phyloP scores from a whole-genome alignment of 1,284 basidiomycete genomes.

The Malassezia restricta region DNA sequence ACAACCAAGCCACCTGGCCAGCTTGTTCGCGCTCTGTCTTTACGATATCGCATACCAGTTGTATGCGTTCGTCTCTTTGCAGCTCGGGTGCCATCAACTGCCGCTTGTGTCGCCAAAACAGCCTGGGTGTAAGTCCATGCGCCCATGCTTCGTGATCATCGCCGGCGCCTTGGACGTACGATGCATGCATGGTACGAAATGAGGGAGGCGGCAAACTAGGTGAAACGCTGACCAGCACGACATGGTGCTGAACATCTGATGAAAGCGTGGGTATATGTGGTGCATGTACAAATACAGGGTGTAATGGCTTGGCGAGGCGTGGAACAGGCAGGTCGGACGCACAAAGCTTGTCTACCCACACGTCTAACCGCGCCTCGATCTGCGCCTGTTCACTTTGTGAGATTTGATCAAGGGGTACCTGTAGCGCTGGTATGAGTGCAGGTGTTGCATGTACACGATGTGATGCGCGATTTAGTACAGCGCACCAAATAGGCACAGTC shows the following conservation, averaged over 20 bases:
- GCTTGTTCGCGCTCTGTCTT: not conserved
- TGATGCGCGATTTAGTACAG: slow-evolving; percentile 68
- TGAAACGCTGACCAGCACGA: slow-evolving; percentile 41
- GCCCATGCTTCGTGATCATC: slow-evolving; percentile 82
- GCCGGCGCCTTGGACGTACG: slow-evolving; percentile 73
- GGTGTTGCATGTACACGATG: slow-evolving; percentile 12
- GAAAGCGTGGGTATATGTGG: not conserved
- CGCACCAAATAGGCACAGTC: slow-evolving; percentile 90
- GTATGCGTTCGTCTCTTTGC: slow-evolving; percentile 50
- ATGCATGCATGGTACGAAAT: not conserved
- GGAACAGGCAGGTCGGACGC: slow-evolving; percentile 46
- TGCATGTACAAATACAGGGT: slow-evolving; percentile 56
- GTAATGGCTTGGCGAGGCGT: slow-evolving; percentile 51
- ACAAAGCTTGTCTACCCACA: slow-evolving; percentile 57
- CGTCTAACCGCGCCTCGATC: slow-evolving; percentile 56
- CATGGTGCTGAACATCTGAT: not conserved
- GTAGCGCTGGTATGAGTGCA: slow-evolving; percentile 25
- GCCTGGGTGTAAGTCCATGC: slow-evolving; percentile 59
- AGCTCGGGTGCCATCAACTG: slow-evolving; percentile 50
- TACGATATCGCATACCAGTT: slow-evolving; percentile 51
- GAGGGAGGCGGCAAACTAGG: slow-evolving; percentile 41
- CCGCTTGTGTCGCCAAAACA: slow-evolving; percentile 59
- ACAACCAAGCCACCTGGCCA: not conserved
- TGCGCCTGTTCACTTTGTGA: slow-evolving; percentile 56
- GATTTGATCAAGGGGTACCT: slow-evolving; percentile 38